Conservation (phyloP, 176 grass and related monocot species). For the Oryza brachyantha region DNA sequence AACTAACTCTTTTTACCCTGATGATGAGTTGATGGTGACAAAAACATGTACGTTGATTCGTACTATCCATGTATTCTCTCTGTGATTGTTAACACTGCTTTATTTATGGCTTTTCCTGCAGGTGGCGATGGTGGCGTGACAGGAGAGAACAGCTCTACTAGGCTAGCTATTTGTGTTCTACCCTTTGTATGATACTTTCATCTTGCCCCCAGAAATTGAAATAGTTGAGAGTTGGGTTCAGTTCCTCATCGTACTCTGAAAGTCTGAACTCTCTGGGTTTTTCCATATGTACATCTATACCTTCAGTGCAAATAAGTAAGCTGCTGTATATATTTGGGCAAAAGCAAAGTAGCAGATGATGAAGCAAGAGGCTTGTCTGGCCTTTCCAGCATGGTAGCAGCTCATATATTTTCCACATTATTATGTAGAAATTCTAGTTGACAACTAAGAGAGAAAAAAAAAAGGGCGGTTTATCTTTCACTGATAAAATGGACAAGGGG, state of each 20-base stretch:
- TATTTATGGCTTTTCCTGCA: conserved; percentile 44
- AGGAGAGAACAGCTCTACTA: conserved; percentile 76
- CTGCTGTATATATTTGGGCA: conserved; percentile 32
- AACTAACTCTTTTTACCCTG: not conserved
- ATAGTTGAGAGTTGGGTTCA: conserved; percentile 23
- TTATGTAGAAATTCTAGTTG: conserved; percentile 24
- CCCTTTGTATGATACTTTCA: conserved; percentile 40
- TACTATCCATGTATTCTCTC: not conserved
- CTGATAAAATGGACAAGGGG: not conserved
- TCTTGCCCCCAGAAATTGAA: conserved; percentile 9
- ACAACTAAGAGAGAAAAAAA: not conserved
- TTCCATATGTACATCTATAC: conserved; percentile 23
- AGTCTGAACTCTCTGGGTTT: conserved; percentile 1
- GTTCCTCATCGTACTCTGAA: not conserved
- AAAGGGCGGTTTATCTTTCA: not conserved
- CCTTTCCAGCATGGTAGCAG: conserved; percentile 23
- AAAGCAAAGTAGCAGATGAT: conserved; percentile 23
- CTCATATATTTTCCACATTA: not conserved
- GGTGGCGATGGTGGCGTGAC: conserved; percentile 64
- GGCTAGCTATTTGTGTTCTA: conserved; percentile 19
- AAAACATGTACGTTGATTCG: not conserved
- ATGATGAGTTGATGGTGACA: not conserved
- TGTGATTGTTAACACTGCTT: not conserved
- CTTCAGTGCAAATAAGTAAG: conserved; percentile 21
- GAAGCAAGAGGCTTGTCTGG: not conserved